Base-by-base conservation (phyloP, 805 yeast species). In the Starmerella sirachaensis region DNA sequence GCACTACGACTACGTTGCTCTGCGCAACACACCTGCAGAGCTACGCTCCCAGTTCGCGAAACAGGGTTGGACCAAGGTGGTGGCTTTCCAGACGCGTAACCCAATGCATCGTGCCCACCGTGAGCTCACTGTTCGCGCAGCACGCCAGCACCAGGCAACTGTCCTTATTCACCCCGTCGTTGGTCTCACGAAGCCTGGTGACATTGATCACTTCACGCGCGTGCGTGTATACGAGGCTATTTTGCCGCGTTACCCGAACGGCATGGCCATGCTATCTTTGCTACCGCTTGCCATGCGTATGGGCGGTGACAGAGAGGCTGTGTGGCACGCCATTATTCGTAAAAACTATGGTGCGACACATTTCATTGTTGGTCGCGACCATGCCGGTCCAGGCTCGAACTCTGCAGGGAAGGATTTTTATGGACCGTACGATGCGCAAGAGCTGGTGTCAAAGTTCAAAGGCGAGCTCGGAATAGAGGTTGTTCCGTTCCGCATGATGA, bases 101-200 rank as follows among this genome's bases (percentile, higher is more conserved):
- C 97, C 97, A 50, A 88, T 86, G 96, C 97, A 86, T 63, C 76
- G 97, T 60, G 97, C 97, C 23, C 97, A 86, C 62, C 74, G 96
- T 60, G 97, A 86, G 62, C 68, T 86, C 55, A 86, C 97, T 12
- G 93, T 86, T 32, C 74, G 96, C 53, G 97, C 96, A 25, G 96
- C 97, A n/a, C 74, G 85, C 54, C 91, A 82, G 50, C 75, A 84
- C 50, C 78, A 84, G 49, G 85, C 88, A 32, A 78, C 81, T 48
- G 78, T 86, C 39, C 69, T 86, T 61, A 84, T 86, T 55, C 97
- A 86, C 62, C 97, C 97, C 4, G 97, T 86, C 30, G 97, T 86
- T 28, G 97, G 97, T 31, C 68, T 88, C 52, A 86, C 97, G 48
- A 86, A 86, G 62, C 96, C 96, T 10, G 96, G 96, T 55, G 97